A percentile compares a stretch with the other conserved stretches of the same genome.
These are phyloP conservation scores for Hibiscus trionum DNA, from an alignment of 345 rosid genomes.

Conservation along the genomic window DNA sequence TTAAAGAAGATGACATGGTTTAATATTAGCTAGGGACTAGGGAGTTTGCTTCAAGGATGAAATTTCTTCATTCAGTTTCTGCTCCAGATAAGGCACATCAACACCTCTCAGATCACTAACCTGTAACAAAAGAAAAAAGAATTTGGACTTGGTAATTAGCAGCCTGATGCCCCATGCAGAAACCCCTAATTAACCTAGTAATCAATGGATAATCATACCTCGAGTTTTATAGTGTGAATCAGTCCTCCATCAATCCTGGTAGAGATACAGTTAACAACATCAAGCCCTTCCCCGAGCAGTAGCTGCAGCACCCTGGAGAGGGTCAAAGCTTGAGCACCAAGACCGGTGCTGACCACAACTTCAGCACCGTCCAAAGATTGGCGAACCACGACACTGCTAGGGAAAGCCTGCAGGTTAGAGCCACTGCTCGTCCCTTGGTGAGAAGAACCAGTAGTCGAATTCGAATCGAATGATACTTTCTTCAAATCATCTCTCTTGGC, in stretches of 20 bases:
- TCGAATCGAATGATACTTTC: conserved; percentile 9
- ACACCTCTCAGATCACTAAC: conserved; percentile 29
- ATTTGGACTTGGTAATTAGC: conserved; percentile 1
- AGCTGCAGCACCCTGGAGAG: conserved; percentile 33
- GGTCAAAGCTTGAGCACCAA: conserved; percentile 23
- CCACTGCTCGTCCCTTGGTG: neutral
- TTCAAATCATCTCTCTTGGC: conserved; percentile 29
- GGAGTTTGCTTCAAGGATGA: conserved; percentile 12
- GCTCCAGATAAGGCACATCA: conserved; percentile 33
- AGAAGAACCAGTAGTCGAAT: neutral
- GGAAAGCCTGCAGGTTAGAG: conserved; percentile 10
- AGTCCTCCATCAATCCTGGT: conserved; percentile 31
- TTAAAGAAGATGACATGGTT: neutral
- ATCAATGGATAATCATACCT: conserved; percentile 23
- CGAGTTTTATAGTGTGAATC: conserved; percentile 34
- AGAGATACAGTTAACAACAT: conserved; percentile 29
- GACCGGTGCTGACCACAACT: conserved; percentile 25
- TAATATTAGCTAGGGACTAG: conserved; percentile 5
- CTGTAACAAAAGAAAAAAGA: conserved; percentile 19
- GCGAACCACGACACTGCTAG: conserved; percentile 23
- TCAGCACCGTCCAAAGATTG: conserved; percentile 38
- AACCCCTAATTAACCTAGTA: neutral
- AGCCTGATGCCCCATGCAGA: no score
- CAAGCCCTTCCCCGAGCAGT: conserved; percentile 34
- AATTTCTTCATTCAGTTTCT: conserved; percentile 33